Evolutionary conservation across 345 rosid species (phyloP).

Genomic region (Linum lewisii): DNA sequence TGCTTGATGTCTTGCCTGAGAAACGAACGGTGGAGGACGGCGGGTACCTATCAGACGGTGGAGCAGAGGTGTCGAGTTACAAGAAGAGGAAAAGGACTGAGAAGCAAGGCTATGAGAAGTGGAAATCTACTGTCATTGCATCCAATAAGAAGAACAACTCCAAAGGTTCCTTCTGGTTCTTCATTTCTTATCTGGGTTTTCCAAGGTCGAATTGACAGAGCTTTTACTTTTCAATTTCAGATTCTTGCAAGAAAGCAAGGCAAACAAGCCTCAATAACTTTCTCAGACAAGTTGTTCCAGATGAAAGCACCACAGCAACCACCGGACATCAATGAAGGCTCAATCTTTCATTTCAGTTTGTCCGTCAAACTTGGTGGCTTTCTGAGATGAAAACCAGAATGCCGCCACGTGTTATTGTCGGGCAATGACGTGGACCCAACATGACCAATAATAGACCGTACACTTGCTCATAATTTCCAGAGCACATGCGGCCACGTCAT

Average conservation of each 20-base stretch:
- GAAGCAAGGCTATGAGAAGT: conserved; percentile 54
- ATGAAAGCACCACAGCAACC: conserved; percentile 1
- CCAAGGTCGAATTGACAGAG: background rate
- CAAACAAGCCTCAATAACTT: conserved; percentile 48
- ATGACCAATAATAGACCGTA: no score
- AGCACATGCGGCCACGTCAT: no score
- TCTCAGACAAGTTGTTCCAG: conserved; percentile 30
- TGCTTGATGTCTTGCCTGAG: conserved; percentile 58
- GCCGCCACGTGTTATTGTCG: no score
- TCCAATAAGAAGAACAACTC: conserved; percentile 36
- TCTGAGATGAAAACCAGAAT: conserved; percentile 7
- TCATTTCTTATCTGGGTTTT: background rate
- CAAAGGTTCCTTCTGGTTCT: conserved; percentile 26
- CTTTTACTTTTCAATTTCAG: conserved; percentile 22
- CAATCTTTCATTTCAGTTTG: no score
- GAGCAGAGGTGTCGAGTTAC: conserved; percentile 45
- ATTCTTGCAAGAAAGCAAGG: conserved; percentile 41
- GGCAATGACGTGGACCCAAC: no score
- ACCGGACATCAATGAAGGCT: no score
- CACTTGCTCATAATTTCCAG: no score
- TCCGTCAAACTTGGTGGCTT: conserved; percentile 32
- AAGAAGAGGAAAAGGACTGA: conserved; percentile 55
- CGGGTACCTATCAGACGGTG: conserved; percentile 65
- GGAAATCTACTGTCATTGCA: conserved; percentile 63
- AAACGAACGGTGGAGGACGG: conserved; percentile 70